These are phyloP conservation scores for Cordyceps fumosorosea DNA, from an alignment of 2,329 filamentous ascomycete genomes.

Conservation along the genomic window DNA sequence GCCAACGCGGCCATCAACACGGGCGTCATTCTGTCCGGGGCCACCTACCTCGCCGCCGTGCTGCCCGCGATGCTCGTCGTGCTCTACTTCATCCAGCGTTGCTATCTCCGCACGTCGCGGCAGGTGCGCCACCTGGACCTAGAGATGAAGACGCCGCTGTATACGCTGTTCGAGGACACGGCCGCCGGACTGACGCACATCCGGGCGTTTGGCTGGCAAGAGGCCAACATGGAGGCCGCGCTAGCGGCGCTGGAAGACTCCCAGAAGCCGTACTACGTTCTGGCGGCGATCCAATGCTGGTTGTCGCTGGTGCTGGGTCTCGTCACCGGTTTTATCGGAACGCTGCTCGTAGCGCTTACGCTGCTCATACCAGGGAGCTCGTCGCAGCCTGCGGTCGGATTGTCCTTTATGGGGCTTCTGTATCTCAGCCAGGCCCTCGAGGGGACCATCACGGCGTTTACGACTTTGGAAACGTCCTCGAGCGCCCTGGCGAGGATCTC, in stretches of 20 bases:
- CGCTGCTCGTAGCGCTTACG: background rate
- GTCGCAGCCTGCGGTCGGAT: background rate
- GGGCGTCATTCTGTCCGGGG: background rate
- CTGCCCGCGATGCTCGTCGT: background rate
- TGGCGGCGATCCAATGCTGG: background rate
- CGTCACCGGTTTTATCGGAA: background rate
- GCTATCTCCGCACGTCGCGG: slow-evolving; percentile 41
- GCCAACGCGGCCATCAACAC: background rate
- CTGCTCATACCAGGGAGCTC: background rate
- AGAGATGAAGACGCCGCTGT: slow-evolving; percentile 43
- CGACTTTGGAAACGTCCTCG: background rate
- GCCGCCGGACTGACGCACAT: slow-evolving; percentile 20
- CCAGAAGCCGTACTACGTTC: background rate
- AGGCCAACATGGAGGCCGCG: background rate
- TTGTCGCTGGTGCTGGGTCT: background rate
- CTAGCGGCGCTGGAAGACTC: background rate
- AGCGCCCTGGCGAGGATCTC: background rate
- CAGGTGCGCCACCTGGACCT: slow-evolving; percentile 49
- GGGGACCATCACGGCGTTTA: background rate
- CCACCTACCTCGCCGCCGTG: background rate
- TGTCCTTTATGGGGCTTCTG: background rate
- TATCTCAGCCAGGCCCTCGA: background rate
- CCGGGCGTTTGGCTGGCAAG: slow-evolving; percentile 18
- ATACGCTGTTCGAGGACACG: slow-evolving; percentile 31
- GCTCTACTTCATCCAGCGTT: slow-evolving; percentile 18